Conservation (phyloP, 1,284 basidiomycete species). For the Marasmius tenuissimus region DNA sequence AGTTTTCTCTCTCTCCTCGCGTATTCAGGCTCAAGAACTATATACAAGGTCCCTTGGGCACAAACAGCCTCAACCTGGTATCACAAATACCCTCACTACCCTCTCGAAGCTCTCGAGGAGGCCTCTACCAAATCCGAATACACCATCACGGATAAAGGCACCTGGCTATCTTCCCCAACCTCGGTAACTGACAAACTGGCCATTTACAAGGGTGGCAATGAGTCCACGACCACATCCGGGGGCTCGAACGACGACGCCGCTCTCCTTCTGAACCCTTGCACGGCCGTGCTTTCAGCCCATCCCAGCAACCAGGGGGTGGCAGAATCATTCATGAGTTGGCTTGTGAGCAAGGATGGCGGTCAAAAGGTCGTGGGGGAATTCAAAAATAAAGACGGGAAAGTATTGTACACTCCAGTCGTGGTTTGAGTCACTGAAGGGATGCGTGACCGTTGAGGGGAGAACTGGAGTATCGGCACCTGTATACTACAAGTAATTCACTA, state of each 20-base stretch:
- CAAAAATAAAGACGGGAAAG: not conserved
- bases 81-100: slow-evolving; percentile 51
- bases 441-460: no score
- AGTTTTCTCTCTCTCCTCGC: not conserved
- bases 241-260: not conserved
- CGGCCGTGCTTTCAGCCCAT: not conserved
- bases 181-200: not conserved
- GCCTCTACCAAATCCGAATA: slow-evolving; percentile 47
- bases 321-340: not conserved
- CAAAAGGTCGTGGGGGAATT: not conserved
- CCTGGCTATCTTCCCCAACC: slow-evolving; percentile 38
- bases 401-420: not conserved
- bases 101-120: slow-evolving; percentile 42
- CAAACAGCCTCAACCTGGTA: slow-evolving; percentile 51
- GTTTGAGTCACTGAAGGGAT: no score
- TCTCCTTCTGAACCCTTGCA: not conserved
- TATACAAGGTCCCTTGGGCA: slow-evolving; percentile 48
- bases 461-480: no score
- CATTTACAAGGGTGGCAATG: not conserved
- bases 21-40: not conserved
- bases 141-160: slow-evolving; percentile 48
- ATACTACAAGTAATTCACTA: no score
- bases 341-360: not conserved
- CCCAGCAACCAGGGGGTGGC: not conserved
- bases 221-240: not conserved